Conservation (phyloP, 2,329 filamentous ascomycete genomes). For the Shiraia bambusicola region DNA sequence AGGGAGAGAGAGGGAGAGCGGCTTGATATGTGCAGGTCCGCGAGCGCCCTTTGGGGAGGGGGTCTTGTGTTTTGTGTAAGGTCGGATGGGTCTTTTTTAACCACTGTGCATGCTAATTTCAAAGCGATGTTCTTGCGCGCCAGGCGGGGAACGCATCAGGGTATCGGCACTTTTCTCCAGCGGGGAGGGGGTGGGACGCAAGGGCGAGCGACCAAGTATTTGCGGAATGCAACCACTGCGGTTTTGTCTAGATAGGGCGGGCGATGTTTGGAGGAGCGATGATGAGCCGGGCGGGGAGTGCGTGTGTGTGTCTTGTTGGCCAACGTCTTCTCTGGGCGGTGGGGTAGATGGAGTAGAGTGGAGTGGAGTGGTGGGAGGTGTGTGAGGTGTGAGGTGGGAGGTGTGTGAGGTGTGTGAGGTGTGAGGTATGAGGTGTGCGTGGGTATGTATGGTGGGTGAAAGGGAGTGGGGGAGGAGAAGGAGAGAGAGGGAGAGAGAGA, state of each 20-base stretch:
- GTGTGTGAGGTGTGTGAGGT: not conserved
- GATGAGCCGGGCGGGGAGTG: not conserved
- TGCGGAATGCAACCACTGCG: constrained; percentile 24
- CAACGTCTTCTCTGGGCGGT: too few species aligned
- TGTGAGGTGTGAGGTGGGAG: not conserved
- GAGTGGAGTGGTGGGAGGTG: not conserved
- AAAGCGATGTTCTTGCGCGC: constrained; percentile 43
- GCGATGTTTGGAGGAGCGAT: constrained; percentile 1
- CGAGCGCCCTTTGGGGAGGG: constrained; percentile 34
- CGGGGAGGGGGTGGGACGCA: constrained; percentile 30
- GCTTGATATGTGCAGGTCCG: constrained; percentile 33
- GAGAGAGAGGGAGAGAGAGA: not conserved
- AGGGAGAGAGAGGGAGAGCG: constrained; percentile 21
- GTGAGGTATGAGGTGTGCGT: not conserved
- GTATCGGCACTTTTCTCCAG: constrained; percentile 23
- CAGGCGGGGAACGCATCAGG: constrained; percentile 45
- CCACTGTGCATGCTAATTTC: constrained; percentile 43
- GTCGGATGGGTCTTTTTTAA: constrained; percentile 28
- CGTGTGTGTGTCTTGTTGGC: not conserved
- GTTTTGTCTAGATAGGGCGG: constrained; percentile 1
- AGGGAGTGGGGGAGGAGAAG: not conserved
- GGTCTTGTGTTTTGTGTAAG: constrained; percentile 37
- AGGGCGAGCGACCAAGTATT: constrained; percentile 30
- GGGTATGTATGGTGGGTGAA: not conserved
- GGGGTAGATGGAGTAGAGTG: too few species aligned